Base-by-base conservation (phyloP, 176 grass and related monocot genomes). In the Poa pratensis region DNA sequence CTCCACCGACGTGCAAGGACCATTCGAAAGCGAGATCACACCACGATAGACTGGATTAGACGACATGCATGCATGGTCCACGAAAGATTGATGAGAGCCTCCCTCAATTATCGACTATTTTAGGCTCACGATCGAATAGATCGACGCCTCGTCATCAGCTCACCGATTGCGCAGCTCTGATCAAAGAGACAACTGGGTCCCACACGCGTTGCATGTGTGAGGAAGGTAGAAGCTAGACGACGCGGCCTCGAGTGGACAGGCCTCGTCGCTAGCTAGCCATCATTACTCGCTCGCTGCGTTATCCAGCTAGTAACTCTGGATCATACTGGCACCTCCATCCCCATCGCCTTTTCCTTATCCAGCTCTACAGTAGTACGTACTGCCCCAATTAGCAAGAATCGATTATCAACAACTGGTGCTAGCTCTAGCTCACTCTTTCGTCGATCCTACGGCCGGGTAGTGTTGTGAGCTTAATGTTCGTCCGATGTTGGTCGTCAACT, bases 301-400 rank as follows among this genome's bases (percentile, higher is more conserved):
- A 85, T 81, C 61, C 83, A 85, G 70, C 77, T 60, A 85, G 51
- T n/a, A n/a, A n/a, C n/a, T 77, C 7, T 39, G 59, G 80, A 75
- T 75, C 80, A 84, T 26, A 0, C 73, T 37, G 13, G 19, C 24
- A 40, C 67, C 64, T 14, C 51, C 65, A 2, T 15, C 11, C n/a
- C 19, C 8, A 46, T 90, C 28, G 30, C 35, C 50, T 84, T 86
- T 87, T 45, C 16, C 59, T 43, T 51, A 37, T 40, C 68, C 49
- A 17, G 5, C 61, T 11, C 20, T 43, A 53, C 70, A 6, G 30
- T 16, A 9, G 28, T 5, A 35, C 3, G 34, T 48, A 3, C 45
- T 3, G 45, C 13, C 3, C 60, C 11, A 13, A 14, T 17, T 1
- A 22, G 43, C 5, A 12, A 12, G 8, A 16, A 74, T 17, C 45